These are phyloP conservation scores for Lentinus brumalis DNA, from an alignment of 768 basidiomycete genomes.

Conservation along the genomic window DNA sequence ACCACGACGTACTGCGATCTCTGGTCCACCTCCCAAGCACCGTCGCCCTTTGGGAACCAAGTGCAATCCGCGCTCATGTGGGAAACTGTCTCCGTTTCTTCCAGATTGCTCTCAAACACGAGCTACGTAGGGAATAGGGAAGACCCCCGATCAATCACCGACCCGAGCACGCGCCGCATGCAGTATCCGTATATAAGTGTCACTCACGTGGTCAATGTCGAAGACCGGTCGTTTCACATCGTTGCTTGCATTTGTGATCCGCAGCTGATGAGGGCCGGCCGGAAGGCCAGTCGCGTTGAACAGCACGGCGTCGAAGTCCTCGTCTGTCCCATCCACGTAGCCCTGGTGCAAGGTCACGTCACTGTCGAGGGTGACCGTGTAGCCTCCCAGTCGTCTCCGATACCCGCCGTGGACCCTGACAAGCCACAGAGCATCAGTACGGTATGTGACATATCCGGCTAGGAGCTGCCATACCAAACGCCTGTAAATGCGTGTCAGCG, in stretches of 20 bases:
- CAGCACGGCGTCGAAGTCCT: slow-evolving; percentile 1
- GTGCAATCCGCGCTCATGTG: neutral
- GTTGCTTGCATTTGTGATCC: slow-evolving; percentile 14
- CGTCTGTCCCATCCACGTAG: neutral
- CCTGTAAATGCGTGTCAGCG: neutral
- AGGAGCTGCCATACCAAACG: neutral
- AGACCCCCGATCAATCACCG: neutral
- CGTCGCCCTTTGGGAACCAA: slow-evolving; percentile 1
- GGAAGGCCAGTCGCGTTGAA: slow-evolving; percentile 3
- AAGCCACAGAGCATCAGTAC: neutral
- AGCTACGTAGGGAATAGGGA: slow-evolving; percentile 1
- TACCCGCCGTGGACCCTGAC: slow-evolving; percentile 21
- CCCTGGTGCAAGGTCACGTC: neutral
- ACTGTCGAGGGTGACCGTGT: slow-evolving; percentile 19
- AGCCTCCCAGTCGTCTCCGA: slow-evolving; percentile 11
- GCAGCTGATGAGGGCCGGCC: slow-evolving; percentile 13
- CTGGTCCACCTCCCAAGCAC: slow-evolving; percentile 3
- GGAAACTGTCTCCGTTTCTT: neutral
- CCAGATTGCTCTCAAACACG: slow-evolving; percentile 3
- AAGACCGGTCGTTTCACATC: slow-evolving; percentile 4
- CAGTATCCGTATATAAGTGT: neutral
- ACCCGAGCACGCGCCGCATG: neutral
- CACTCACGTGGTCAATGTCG: slow-evolving; percentile 20
- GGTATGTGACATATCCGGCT: neutral
- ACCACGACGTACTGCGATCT: slow-evolving; percentile 5